These are phyloP conservation scores for Entomophthora muscae DNA, from an alignment of 371 early-diverging fungal species.

Conservation along the genomic window DNA sequence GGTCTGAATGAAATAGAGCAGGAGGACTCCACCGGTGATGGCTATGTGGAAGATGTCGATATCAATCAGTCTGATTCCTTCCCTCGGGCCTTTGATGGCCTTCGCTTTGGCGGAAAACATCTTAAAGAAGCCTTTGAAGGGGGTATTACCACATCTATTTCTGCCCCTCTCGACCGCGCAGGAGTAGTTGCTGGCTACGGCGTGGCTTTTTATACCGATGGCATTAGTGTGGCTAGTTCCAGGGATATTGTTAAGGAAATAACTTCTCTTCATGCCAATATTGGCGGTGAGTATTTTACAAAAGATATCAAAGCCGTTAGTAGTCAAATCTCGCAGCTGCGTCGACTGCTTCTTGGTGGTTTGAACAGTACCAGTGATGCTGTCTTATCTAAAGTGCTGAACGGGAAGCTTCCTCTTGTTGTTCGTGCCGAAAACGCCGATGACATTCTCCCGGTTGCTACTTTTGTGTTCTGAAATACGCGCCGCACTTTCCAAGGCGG, in stretches of 20 bases:
- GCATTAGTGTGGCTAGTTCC: slow-evolving; percentile 15
- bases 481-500: neutral
- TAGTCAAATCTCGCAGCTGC: slow-evolving; percentile 35
- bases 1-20: slow-evolving; percentile 36
- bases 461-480: slow-evolving; percentile 24
- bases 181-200: slow-evolving; percentile 28
- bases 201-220: slow-evolving; percentile 23
- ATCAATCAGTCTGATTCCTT: slow-evolving; percentile 13
- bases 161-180: slow-evolving; percentile 20
- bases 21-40: slow-evolving; percentile 33
- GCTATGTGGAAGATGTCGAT: slow-evolving; percentile 15
- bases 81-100: slow-evolving; percentile 27
- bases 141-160: slow-evolving; percentile 33
- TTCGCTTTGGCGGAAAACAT: slow-evolving; percentile 34
- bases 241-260: slow-evolving; percentile 32
- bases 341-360: slow-evolving; percentile 21
- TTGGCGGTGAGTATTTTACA: slow-evolving; percentile 18
- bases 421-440: slow-evolving; percentile 39
- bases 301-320: neutral
- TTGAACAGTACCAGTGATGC: slow-evolving; percentile 4
- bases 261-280: slow-evolving; percentile 39
- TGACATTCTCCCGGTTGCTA: slow-evolving; percentile 48
- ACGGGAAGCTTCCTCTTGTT: slow-evolving; percentile 41
- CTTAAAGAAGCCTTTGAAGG: slow-evolving; percentile 39
- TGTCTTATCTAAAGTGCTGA: slow-evolving; percentile 20